Evolutionary conservation across 1,139 yeast genomes (phyloP), one percentile per base, ranked within the genome.

Genomic region (Wickerhamomyces sp.): DNA sequence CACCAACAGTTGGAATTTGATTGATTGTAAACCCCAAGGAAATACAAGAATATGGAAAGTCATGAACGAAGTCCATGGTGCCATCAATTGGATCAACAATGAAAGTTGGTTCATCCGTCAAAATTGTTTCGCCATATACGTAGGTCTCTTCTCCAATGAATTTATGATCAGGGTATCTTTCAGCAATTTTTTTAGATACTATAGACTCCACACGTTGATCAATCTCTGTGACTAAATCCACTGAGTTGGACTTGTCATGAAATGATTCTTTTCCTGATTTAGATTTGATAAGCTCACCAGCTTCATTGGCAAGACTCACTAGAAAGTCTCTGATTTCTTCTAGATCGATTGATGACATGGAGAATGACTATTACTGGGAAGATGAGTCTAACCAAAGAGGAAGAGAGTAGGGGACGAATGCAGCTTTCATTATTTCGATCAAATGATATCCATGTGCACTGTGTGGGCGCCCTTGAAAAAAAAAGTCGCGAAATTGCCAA

Each of bases 51-150:
- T 72, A 75, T 13, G 84, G 84, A 62, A 76, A 79, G 49, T 69
- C 72, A 56, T 79, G 84, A 41, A 78, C 74, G 60, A 79, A 79
- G 59, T 79, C 76, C 13, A 83, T 78, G 2, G 84, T 79, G 10
- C 84, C 84, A 54, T 78, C 83, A 55, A 78, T 76, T 37, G 82
- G 82, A 56, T 79, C 84, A 26, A 79, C 81, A 42, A 79, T 73
- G 56, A 79, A 79, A 1, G 84, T 79, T 15, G 84, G 84, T 3
- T 65, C 75, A 47, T 73, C 73, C 0, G 76, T 68, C 29, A 79
- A 62, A 34, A 59, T 57, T 2, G 79, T 68, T 13, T 48, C 61
- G 6, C 79, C 81, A 5, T 71, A 71, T 6, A 70, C 65, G 53
- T 68, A 78, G 14, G 78, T 69, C 56, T 79, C 85, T 55, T 79